Conservation (phyloP, 495 filamentous ascomycete species). For the Tuber umbilicatum region DNA sequence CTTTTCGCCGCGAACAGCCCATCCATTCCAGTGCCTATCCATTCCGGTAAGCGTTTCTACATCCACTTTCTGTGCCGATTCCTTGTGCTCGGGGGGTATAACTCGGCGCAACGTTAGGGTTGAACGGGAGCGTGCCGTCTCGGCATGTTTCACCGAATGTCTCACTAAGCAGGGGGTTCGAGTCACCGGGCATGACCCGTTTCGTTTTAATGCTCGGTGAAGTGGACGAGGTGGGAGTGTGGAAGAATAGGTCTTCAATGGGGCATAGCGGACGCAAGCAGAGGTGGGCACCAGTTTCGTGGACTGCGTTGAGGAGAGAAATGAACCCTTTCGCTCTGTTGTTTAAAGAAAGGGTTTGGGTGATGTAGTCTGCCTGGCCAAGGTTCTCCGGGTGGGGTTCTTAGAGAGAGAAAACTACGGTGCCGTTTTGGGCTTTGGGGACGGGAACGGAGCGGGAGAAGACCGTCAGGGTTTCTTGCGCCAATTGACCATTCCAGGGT, state of each 20-base stretch:
- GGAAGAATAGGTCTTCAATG: slow-evolving; percentile 65
- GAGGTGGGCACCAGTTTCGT: slow-evolving; percentile 63
- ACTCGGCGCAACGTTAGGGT: slow-evolving; percentile 62
- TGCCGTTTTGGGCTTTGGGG: slow-evolving; percentile 48
- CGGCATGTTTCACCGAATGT: slow-evolving; percentile 65
- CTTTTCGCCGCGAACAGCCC: slow-evolving; percentile 66
- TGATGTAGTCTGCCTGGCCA: slow-evolving; percentile 67
- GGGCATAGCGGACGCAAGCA: slow-evolving; percentile 50
- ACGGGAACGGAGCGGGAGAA: slow-evolving; percentile 56
- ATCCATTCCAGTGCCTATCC: slow-evolving; percentile 67
- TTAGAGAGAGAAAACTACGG: slow-evolving; percentile 55
- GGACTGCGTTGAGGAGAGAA: slow-evolving; percentile 63
- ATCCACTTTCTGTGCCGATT: slow-evolving; percentile 41
- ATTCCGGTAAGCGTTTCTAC: slow-evolving; percentile 59
- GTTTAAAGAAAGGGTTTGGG: slow-evolving; percentile 54
- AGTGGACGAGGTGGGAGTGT: slow-evolving; percentile 45
- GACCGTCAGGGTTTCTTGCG: slow-evolving; percentile 49
- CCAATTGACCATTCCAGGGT: slow-evolving; percentile 43
- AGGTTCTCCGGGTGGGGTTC: slow-evolving; percentile 54
- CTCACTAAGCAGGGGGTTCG: slow-evolving; percentile 57
- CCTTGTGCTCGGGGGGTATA: slow-evolving; percentile 39
- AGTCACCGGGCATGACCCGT: slow-evolving; percentile 31
- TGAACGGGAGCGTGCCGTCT: slow-evolving; percentile 63
- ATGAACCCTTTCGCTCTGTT: slow-evolving; percentile 68
- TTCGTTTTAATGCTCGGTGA: slow-evolving; percentile 7